Conservation (phyloP, 768 basidiomycete genomes). For the Melanogaster broomeanus region DNA sequence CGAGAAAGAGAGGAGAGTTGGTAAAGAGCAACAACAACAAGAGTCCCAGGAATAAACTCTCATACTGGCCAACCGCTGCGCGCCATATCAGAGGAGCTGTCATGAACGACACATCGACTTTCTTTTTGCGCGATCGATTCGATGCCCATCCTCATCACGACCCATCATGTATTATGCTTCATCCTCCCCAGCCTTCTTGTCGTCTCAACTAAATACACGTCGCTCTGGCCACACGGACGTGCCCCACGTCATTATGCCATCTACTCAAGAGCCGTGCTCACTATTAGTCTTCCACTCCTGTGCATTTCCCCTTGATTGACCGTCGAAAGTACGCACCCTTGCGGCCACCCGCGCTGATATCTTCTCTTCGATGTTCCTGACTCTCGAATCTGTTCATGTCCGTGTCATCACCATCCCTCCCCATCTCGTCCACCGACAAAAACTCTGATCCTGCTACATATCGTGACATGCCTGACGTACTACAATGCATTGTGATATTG, state of each 20-base stretch:
- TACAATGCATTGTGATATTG: constrained; percentile 35
- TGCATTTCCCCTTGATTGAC: constrained; percentile 20
- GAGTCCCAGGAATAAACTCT: constrained; percentile 53
- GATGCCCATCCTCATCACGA: constrained; percentile 8
- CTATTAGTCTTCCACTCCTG: constrained; percentile 23
- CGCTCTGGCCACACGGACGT: constrained; percentile 9
- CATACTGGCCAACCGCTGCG: neutral
- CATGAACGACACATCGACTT: neutral
- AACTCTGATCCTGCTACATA: constrained; percentile 26
- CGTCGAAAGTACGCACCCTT: constrained; percentile 25
- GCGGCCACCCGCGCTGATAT: neutral
- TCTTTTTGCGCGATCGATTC: constrained; percentile 18
- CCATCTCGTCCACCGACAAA: constrained; percentile 14
- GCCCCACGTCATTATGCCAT: constrained; percentile 8
- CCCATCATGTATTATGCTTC: constrained; percentile 25
- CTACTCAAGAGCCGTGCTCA: constrained; percentile 19
- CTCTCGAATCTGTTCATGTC: constrained; percentile 13
- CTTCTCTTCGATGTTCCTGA: constrained; percentile 31
- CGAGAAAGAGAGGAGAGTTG: constrained; percentile 93
- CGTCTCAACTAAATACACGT: constrained; percentile 15
- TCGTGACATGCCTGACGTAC: constrained; percentile 31
- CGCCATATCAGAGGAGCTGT: neutral
- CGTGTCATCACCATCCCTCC: constrained; percentile 16
- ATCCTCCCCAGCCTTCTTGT: constrained; percentile 29
- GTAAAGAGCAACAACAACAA: constrained; percentile 79